A percentile compares a stretch with the other conserved stretches of the same genome.
These are phyloP conservation scores for Toxicodendron radicans DNA, from an alignment of 345 rosid species.

Conservation along the genomic window DNA sequence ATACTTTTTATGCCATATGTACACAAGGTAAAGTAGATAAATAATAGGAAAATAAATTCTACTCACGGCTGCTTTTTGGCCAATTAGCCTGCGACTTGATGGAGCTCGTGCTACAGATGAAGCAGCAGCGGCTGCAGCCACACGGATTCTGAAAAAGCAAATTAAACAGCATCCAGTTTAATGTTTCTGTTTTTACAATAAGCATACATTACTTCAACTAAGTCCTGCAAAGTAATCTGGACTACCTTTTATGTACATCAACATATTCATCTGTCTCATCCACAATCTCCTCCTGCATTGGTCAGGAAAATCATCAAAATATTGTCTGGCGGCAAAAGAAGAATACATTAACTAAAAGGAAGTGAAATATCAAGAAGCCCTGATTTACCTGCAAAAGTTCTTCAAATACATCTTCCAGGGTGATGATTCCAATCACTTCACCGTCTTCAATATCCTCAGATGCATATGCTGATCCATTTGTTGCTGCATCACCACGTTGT, in stretches of 20 bases:
- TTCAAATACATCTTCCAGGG: slow-evolving; percentile 96
- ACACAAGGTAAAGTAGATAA: neutral
- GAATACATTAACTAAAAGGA: slow-evolving; percentile 2
- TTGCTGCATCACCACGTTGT: slow-evolving; percentile 35
- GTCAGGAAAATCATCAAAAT: slow-evolving; percentile 10
- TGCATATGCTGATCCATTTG: slow-evolving; percentile 41
- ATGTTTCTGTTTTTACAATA: neutral
- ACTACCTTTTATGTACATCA: slow-evolving; percentile 89
- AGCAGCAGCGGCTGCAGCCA: slow-evolving; percentile 97
- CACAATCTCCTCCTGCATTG: slow-evolving; percentile 87
- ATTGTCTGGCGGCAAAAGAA: neutral
- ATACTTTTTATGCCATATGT: neutral
- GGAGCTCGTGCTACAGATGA: slow-evolving; percentile 86
- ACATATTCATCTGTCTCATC: slow-evolving; percentile 98
- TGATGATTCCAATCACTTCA: slow-evolving; percentile 91
- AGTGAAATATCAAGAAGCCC: slow-evolving; percentile 3
- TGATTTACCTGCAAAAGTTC: slow-evolving; percentile 75
- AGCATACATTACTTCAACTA: neutral
- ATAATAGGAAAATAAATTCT: neutral
- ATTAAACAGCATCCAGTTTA: slow-evolving; percentile 3
- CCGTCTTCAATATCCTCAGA: slow-evolving; percentile 89
- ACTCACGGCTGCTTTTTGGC: slow-evolving; percentile 60
- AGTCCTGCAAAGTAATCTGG: neutral
- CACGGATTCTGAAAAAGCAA: slow-evolving; percentile 65
- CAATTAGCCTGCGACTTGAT: slow-evolving; percentile 68